Evolutionary conservation across 371 early-diverging fungal genomes (phyloP).

Genomic region (Gilbertella persicaria): DNA sequence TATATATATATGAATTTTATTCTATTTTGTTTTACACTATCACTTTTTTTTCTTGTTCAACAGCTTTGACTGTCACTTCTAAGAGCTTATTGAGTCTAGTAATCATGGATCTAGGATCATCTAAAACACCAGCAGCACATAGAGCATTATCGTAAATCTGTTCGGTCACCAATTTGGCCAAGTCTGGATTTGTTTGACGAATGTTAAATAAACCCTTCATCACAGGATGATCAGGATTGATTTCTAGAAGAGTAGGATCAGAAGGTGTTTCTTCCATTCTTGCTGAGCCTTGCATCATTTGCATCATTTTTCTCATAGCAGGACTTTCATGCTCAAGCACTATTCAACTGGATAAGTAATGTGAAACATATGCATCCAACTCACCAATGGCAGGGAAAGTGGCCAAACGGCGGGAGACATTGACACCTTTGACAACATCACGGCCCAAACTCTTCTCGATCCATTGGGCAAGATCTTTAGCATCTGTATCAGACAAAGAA

Average conservation of each 20-base stretch:
- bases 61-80: slow-evolving; percentile 50
- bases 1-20: not conserved
- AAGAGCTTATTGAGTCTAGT: slow-evolving; percentile 72
- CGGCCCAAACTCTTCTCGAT: slow-evolving; percentile 64
- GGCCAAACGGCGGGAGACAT: slow-evolving; percentile 67
- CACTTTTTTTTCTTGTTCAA: slow-evolving; percentile 52
- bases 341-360: slow-evolving; percentile 6
- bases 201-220: slow-evolving; percentile 68
- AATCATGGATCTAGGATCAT: slow-evolving; percentile 79
- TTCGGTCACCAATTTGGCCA: slow-evolving; percentile 67
- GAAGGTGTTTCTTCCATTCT: slow-evolving; percentile 57
- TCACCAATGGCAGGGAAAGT: slow-evolving; percentile 74
- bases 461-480: slow-evolving; percentile 68
- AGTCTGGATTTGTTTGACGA: slow-evolving; percentile 58
- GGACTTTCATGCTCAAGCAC: slow-evolving; percentile 78
- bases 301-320: slow-evolving; percentile 74
- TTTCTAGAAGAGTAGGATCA: slow-evolving; percentile 71
- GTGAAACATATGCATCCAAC: not conserved
- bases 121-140: slow-evolving; percentile 78
- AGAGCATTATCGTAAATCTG: slow-evolving; percentile 76
- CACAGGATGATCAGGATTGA: slow-evolving; percentile 83
- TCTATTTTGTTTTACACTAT: slow-evolving; percentile 13
- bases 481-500: slow-evolving; percentile 53
- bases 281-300: slow-evolving; percentile 74
- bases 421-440: slow-evolving; percentile 66